These are phyloP conservation scores for Prosopis cineraria DNA, from an alignment of 306 rosid genomes.

Conservation along the genomic window DNA sequence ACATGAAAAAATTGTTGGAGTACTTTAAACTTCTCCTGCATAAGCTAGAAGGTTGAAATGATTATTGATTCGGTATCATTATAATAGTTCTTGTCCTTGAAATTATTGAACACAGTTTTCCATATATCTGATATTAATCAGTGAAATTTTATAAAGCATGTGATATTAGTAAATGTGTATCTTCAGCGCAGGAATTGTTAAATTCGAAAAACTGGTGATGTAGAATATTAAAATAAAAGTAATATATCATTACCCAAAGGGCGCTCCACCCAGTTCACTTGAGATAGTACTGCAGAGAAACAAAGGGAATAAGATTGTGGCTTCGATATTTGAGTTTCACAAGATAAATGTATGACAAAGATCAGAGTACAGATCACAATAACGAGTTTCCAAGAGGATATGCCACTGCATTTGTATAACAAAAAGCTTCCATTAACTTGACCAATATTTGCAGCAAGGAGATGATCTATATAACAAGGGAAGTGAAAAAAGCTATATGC, in stretches of 20 bases:
- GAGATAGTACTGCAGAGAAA: conserved; percentile 79
- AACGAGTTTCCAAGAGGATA: background rate
- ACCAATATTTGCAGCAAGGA: background rate
- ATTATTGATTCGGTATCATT: background rate
- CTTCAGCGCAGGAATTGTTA: background rate
- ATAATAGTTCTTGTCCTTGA: background rate
- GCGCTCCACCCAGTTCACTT: conserved; percentile 82
- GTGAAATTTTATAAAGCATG: background rate
- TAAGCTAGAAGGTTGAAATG: background rate
- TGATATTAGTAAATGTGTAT: background rate
- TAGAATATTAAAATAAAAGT: background rate
- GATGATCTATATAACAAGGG: background rate
- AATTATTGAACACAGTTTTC: background rate
- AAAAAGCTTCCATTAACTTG: background rate
- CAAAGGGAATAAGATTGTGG: background rate
- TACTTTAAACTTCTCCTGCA: background rate
- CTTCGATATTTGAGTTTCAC: background rate
- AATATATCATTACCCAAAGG: conserved; percentile 73
- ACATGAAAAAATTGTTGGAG: background rate
- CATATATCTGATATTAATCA: background rate
- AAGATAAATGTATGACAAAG: background rate
- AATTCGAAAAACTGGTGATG: conserved; percentile 4
- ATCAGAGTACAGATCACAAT: background rate
- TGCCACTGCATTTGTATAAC: background rate
- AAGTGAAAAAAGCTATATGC: background rate